Conservation (phyloP, 2,329 filamentous ascomycete genomes). For the Beauveria australis region DNA sequence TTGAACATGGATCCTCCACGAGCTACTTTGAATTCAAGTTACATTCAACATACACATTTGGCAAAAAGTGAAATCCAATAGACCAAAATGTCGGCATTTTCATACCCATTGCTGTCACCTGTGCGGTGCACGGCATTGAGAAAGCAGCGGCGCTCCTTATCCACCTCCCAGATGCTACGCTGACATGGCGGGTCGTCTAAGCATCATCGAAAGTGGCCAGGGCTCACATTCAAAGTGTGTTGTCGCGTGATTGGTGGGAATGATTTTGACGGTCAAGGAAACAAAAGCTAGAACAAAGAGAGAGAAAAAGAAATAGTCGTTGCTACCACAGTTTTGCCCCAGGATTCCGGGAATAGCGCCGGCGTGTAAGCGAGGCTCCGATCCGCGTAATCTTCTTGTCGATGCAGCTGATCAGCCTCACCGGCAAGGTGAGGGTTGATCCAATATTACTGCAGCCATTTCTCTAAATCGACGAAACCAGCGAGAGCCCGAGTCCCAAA, state of each 20-base stretch:
- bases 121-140: background rate
- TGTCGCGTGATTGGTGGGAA: background rate
- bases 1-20: background rate
- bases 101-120: background rate
- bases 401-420: background rate
- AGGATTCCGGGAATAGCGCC: background rate
- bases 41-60: background rate
- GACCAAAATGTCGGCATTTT: background rate
- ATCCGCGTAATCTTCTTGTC: background rate
- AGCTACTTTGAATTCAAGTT: background rate
- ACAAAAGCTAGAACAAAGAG: background rate
- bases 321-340: background rate
- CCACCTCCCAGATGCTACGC: slow-evolving; percentile 5
- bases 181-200: background rate
- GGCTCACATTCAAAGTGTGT: background rate
- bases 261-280: background rate
- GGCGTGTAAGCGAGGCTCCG: background rate
- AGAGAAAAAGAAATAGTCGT: background rate
- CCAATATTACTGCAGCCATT: background rate
- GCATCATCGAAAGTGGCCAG: background rate
- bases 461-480: background rate
- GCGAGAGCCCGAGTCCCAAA: background rate
- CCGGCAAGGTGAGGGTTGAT: too few relatives aligned
- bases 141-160: background rate
- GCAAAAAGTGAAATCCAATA: background rate